Evolutionary conservation across 2,329 filamentous ascomycete genomes (phyloP).

Genomic region (Hypoxylon sp.): DNA sequence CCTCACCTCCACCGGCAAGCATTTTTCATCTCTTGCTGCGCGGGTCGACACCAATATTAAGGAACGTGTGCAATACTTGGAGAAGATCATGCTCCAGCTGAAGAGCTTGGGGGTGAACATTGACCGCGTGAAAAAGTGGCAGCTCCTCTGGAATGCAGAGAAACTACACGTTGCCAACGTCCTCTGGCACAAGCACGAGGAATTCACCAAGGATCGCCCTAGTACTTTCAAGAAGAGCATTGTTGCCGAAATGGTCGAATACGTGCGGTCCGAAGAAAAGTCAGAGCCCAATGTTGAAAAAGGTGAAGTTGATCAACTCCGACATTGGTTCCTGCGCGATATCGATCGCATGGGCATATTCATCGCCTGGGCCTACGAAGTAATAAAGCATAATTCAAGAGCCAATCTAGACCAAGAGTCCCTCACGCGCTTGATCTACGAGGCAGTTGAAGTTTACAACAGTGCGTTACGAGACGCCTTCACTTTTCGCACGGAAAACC

Average conservation of each 20-base stretch:
- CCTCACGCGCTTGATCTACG: constrained; percentile 66
- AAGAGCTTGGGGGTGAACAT: constrained; percentile 71
- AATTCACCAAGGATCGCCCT: constrained; percentile 66
- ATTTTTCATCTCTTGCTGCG: constrained; percentile 75
- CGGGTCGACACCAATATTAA: constrained; percentile 84
- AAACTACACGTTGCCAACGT: constrained; percentile 82
- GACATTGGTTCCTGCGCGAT: constrained; percentile 87
- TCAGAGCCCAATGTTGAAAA: constrained; percentile 68
- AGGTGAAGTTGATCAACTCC: constrained; percentile 79
- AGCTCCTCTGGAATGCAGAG: constrained; percentile 87
- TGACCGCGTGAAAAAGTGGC: constrained; percentile 76
- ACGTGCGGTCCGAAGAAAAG: constrained; percentile 80
- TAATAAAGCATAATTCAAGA: constrained; percentile 76
- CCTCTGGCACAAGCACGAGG: constrained; percentile 84
- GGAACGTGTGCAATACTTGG: constrained; percentile 75
- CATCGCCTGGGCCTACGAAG: constrained; percentile 80
- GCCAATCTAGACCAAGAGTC: constrained; percentile 64
- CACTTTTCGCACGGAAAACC: constrained; percentile 76
- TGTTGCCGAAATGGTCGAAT: constrained; percentile 76
- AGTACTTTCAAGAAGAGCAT: constrained; percentile 72
- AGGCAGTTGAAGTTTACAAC: constrained; percentile 73
- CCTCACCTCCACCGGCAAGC: constrained; percentile 76
- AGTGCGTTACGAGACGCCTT: constrained; percentile 74
- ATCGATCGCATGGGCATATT: constrained; percentile 76
- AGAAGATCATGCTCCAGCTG: constrained; percentile 77